phyloP scores from a whole-genome alignment of 2,329 filamentous ascomycete species.

The Fusarium tupiense region DNA sequence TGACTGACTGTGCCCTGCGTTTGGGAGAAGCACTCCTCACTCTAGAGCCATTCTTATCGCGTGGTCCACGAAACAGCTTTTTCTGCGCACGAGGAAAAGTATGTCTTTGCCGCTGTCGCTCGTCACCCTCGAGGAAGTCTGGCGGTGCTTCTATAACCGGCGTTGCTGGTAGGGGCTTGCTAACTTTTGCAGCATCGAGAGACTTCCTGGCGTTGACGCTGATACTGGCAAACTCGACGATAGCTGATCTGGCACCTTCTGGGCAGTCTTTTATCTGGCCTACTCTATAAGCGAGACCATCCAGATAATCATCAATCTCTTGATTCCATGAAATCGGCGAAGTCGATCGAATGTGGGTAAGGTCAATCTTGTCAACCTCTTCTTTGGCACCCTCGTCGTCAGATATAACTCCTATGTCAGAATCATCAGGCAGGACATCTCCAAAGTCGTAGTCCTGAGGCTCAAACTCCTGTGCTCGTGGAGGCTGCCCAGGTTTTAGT shows the following conservation, averaged over 20 bases:
- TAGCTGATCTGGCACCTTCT: slow-evolving; percentile 39
- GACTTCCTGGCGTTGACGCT: slow-evolving; percentile 1
- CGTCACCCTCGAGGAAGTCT: slow-evolving; percentile 13
- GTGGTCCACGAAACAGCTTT: not conserved
- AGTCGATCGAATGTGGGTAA: slow-evolving; percentile 22
- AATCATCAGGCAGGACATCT: slow-evolving; percentile 20
- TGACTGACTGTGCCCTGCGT: not conserved
- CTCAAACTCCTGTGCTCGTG: slow-evolving; percentile 1
- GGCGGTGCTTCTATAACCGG: slow-evolving; percentile 41
- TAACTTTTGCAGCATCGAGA: slow-evolving; percentile 8
- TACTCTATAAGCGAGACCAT: slow-evolving; percentile 48
- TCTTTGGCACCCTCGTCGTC: slow-evolving; percentile 2
- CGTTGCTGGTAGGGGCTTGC: slow-evolving; percentile 47
- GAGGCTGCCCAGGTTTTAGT: not conserved
- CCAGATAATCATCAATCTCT: slow-evolving; percentile 27
- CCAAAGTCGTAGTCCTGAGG: slow-evolving; percentile 40
- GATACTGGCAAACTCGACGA: slow-evolving; percentile 41
- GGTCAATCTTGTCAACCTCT: slow-evolving; percentile 31
- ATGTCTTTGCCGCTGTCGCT: not conserved
- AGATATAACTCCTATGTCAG: slow-evolving; percentile 24
- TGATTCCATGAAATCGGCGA: slow-evolving; percentile 15
- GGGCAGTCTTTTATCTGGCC: slow-evolving; percentile 45
- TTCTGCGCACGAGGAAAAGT: slow-evolving; percentile 8
- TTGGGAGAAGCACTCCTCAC: slow-evolving; percentile 21
- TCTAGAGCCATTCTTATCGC: not conserved